Evolutionary conservation across 2,329 filamentous ascomycete genomes (phyloP).

Genomic region (Calonectria pseudoturangicola): DNA sequence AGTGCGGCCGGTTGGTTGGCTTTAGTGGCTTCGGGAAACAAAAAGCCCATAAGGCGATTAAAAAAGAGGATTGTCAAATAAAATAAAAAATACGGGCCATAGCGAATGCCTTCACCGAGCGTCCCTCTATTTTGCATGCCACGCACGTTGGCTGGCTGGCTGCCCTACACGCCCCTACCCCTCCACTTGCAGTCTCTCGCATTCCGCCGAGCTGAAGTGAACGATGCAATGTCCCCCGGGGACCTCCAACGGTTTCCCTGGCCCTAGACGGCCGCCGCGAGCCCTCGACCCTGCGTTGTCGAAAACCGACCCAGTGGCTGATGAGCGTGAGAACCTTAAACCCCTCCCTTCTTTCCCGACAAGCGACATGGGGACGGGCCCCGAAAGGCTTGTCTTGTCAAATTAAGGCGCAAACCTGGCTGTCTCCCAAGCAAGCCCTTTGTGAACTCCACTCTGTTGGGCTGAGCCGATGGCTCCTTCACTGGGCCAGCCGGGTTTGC

Average conservation of each 20-base stretch:
- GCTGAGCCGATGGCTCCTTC: constrained; percentile 20
- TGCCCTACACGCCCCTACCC: constrained; percentile 3
- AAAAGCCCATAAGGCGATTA: background rate
- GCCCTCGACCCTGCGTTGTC: constrained; percentile 8
- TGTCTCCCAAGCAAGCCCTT: constrained; percentile 1
- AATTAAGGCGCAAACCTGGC: constrained; percentile 12
- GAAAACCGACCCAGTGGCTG: constrained; percentile 49
- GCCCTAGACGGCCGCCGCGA: constrained; percentile 29
- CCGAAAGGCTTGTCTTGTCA: constrained; percentile 25
- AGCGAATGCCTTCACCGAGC: constrained; percentile 11
- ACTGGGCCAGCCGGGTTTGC: background rate
- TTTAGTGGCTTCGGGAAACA: constrained; percentile 8
- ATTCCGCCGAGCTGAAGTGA: constrained; percentile 13
- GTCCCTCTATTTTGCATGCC: background rate
- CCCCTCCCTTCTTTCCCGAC: constrained; percentile 43
- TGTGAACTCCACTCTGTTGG: constrained; percentile 20
- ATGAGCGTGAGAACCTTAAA: constrained; percentile 57
- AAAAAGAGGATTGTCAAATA: background rate
- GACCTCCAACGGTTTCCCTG: constrained; percentile 17
- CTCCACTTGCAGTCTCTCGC: background rate
- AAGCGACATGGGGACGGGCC: constrained; percentile 12
- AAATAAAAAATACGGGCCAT: background rate
- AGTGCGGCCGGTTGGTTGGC: background rate
- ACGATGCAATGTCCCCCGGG: constrained; percentile 7
- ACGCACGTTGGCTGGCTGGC: background rate